Evolutionary conservation across 169 alveolate species (phyloP).

Genomic region (Plasmodium gonderi): DNA sequence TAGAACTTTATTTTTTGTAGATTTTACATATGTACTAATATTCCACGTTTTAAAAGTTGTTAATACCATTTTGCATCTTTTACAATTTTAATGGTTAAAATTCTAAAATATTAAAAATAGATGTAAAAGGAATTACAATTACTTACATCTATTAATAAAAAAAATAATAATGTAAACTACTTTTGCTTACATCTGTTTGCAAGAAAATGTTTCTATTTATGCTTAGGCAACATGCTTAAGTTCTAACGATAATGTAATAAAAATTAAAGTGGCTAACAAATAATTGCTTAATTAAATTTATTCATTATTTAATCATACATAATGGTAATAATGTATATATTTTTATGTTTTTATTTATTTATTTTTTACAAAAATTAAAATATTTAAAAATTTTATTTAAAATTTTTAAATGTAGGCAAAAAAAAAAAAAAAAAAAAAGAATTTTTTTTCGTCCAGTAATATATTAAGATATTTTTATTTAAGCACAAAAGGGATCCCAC

Average conservation of each 20-base stretch:
- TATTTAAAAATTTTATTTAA: background rate
- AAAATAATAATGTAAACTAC: background rate
- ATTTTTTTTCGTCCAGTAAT: background rate
- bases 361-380: background rate
- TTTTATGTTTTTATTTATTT: background rate
- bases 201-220: background rate
- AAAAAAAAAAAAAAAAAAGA: no score
- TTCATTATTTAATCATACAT: background rate
- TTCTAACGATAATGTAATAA: background rate
- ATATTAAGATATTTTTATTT: background rate
- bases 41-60: background rate
- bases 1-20: background rate
- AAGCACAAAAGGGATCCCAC: background rate
- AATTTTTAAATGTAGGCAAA: background rate
- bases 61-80: background rate
- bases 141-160: background rate
- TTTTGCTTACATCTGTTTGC: background rate
- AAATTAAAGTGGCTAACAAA: background rate
- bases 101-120: background rate
- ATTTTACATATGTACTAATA: background rate
- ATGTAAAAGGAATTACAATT: background rate
- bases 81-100: background rate
- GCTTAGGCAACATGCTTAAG: background rate
- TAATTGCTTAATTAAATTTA: background rate
- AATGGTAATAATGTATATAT: background rate